Base-by-base conservation (phyloP, 441 rosid species). In the Populus hybrid region DNA sequence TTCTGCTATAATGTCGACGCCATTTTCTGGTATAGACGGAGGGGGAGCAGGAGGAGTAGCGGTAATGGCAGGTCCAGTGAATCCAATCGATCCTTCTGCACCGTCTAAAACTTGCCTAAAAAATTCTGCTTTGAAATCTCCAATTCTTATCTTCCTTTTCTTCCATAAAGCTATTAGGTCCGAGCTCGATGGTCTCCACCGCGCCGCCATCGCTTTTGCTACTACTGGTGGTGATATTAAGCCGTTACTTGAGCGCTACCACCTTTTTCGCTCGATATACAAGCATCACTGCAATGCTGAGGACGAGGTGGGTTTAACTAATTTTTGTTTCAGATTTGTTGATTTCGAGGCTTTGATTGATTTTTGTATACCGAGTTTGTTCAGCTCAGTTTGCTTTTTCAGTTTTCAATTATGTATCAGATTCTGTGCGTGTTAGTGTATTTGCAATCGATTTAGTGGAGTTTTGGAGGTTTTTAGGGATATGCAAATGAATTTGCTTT, bases 251-350 rank as follows among this genome's bases (percentile, higher is more conserved):
- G 82, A 88, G 80, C 80, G 85, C 65, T 91, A 82, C 77, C 89
- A 81, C 74, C 87, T 91, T 69, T 73, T 91, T 50, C 88, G 91
- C 54, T 64, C 86, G 24, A 88, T 91, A 67, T 91, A 91, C 64
- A 89, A 83, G 87, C 90, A 91, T 82, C 95, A 91, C 84, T 91
- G 90, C 87, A 84, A 86, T 84, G 95, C 93, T 24, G 95, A 91
- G 79, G 95, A 91, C 76, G 93, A 87, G 93, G 95, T 91, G 70
- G 38, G 73, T 72, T 63, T 59, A 73, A 38, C 70, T 65, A 72
- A 46, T 12, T 72, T 10, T 34, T 54, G 14, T 66, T 73, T 76
- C n/a, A 10, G 6, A 23, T 16, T 68, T 46, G 10, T 69, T 74
- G 8, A 12, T 54, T 66, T 35, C 34, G 36, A 30, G 72, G 24